phyloP scores from a whole-genome alignment of 2,329 filamentous ascomycete species.

The Colletotrichum camelliae region DNA sequence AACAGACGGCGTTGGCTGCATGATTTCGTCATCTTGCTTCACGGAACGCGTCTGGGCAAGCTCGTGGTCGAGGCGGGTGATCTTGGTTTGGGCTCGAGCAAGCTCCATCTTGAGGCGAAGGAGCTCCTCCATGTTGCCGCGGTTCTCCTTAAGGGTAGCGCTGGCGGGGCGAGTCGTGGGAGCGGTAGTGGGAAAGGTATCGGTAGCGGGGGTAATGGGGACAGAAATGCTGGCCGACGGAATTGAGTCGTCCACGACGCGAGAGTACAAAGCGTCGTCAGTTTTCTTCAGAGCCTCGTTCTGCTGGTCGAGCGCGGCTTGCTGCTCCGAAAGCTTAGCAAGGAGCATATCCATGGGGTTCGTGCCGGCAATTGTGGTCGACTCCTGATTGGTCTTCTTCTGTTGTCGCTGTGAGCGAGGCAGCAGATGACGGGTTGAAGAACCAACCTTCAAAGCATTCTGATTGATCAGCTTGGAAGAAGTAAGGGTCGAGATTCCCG shows the following conservation, averaged over 20 bases:
- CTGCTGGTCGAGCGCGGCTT: slow-evolving; percentile 63
- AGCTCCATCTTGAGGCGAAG: slow-evolving; percentile 74
- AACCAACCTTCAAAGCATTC: slow-evolving; percentile 54
- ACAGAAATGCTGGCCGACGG: slow-evolving; percentile 61
- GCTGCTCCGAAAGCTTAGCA: slow-evolving; percentile 76
- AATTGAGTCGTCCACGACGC: slow-evolving; percentile 46
- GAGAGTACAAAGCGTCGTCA: slow-evolving; percentile 43
- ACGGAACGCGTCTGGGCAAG: slow-evolving; percentile 68
- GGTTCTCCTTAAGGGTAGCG: slow-evolving; percentile 48
- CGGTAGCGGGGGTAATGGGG: slow-evolving; percentile 66
- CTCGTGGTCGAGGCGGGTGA: slow-evolving; percentile 75
- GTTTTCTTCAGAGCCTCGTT: slow-evolving; percentile 54
- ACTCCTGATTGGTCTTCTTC: slow-evolving; percentile 53
- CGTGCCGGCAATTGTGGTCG: slow-evolving; percentile 38
- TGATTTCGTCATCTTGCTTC: slow-evolving; percentile 52
- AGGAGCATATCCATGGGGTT: slow-evolving; percentile 75
- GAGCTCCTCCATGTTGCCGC: slow-evolving; percentile 60
- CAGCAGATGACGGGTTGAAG: background rate
- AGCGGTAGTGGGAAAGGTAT: slow-evolving; percentile 53
- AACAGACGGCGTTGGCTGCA: background rate
- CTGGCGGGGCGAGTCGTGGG: slow-evolving; percentile 60
- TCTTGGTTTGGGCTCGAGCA: slow-evolving; percentile 72
- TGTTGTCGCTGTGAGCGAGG: slow-evolving; percentile 41
- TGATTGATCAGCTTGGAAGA: slow-evolving; percentile 63
- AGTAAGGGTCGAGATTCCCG: slow-evolving; percentile 51